These are phyloP conservation scores for Umbelopsis vinacea DNA, from an alignment of 192 early-diverging fungal genomes.

Conservation along the genomic window DNA sequence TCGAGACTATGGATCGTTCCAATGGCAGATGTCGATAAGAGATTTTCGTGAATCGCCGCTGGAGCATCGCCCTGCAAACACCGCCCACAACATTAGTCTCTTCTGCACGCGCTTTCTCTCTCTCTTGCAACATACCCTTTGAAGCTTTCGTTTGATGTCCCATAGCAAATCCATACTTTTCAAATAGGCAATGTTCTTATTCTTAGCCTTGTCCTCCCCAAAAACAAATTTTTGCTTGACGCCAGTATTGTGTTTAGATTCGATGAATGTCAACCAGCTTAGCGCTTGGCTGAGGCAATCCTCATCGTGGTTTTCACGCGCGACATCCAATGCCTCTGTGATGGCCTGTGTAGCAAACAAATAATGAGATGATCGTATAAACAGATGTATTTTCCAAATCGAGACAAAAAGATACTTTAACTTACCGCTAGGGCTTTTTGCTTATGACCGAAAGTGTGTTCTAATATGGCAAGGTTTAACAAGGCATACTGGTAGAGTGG, in stretches of 20 bases:
- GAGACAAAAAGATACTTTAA: not conserved
- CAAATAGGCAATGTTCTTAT: not conserved
- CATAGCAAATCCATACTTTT: slow-evolving; percentile 19
- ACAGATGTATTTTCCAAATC: not conserved
- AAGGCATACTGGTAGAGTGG: slow-evolving; percentile 48
- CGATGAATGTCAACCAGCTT: slow-evolving; percentile 36
- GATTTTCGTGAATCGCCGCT: not conserved
- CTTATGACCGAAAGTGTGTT: slow-evolving; percentile 47
- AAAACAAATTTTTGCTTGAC: slow-evolving; percentile 10
- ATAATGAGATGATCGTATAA: not conserved
- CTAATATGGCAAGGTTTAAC: slow-evolving; percentile 47
- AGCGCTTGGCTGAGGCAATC: slow-evolving; percentile 50
- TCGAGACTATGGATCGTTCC: slow-evolving; percentile 5
- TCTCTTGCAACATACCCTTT: not conserved
- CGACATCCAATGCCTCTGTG: slow-evolving; percentile 45
- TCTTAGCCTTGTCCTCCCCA: slow-evolving; percentile 3
- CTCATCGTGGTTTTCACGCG: slow-evolving; percentile 45
- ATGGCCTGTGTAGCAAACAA: slow-evolving; percentile 37
- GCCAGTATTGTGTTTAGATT: slow-evolving; percentile 8
- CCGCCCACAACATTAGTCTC: not conserved
- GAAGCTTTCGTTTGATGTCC: slow-evolving; percentile 12
- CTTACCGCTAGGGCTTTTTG: slow-evolving; percentile 46
- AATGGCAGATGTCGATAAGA: slow-evolving; percentile 5
- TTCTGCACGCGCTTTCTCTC: not conserved
- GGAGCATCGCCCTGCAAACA: not conserved